Conservation (phyloP, 371 early-diverging fungal genomes). For the Lichtheimia ramosa region DNA sequence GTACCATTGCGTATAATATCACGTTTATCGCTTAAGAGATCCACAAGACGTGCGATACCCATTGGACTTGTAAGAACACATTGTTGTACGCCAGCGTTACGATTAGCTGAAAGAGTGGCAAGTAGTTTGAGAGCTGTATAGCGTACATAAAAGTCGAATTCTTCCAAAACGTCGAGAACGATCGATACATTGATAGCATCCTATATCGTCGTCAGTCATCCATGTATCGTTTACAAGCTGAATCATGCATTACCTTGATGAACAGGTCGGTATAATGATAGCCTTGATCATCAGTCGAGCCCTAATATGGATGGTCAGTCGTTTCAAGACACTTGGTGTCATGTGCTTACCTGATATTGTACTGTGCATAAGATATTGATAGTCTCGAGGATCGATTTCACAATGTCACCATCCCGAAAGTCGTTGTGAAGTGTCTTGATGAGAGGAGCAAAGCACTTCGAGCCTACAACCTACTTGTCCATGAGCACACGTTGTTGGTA, state of each 20-base stretch:
- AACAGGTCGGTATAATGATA: constrained; percentile 52
- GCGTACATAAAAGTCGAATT: constrained; percentile 91
- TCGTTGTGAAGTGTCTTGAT: constrained; percentile 77
- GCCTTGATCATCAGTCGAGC: constrained; percentile 38
- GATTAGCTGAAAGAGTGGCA: constrained; percentile 67
- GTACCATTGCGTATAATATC: constrained; percentile 95
- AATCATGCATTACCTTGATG: constrained; percentile 36
- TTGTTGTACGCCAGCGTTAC: constrained; percentile 74
- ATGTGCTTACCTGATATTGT: constrained; percentile 26
- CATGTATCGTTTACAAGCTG: background rate
- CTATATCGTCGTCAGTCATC: constrained; percentile 27
- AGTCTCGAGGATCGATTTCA: constrained; percentile 84
- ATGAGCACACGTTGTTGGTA: background rate
- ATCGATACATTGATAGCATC: constrained; percentile 75
- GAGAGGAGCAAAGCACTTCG: constrained; percentile 72
- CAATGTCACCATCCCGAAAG: constrained; percentile 78
- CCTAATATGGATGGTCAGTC: constrained; percentile 16
- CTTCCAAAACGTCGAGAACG: constrained; percentile 84
- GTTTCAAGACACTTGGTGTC: background rate
- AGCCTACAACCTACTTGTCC: constrained; percentile 75
- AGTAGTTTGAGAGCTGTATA: constrained; percentile 87
- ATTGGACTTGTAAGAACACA: constrained; percentile 86
- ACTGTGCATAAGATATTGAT: constrained; percentile 77
- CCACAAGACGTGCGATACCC: constrained; percentile 91
- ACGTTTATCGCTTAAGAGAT: constrained; percentile 86